Evolutionary conservation across 371 early-diverging fungal species (phyloP), one percentile per base, ranked within the genome.

Genomic region (Mortierella sp.): DNA sequence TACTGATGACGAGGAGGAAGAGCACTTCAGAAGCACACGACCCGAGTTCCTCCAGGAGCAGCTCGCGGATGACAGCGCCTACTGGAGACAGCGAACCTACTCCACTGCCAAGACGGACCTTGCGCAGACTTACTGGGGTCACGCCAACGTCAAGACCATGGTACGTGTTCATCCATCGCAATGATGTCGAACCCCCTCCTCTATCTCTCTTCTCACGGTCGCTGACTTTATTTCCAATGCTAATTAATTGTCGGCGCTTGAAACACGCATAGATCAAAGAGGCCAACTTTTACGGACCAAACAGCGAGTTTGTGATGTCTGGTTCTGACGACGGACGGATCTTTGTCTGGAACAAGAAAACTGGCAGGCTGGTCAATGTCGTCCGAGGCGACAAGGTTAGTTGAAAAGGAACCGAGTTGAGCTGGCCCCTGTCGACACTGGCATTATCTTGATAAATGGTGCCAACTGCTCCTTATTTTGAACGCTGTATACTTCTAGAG

Each of bases 261-360:
- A 26, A 26, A 21, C 2, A 61, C 26, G 5, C 34, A 34, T 72
- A 84, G 85, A 87, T 95, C 61, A 97, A 97, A 84, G 97, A 96
- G 72, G 95, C 94, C 34, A 94, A 93, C 76, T 96, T 96, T 85
- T 92, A 91, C 80, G 95, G 95, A 0, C 88, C 89, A 0, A 82
- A 91, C 53, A 94, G 93, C 74, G 91, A 91, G 73, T 96, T 93
- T 73, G 87, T 97, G 44, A 91, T 94, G 51, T 94, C 95, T 3
- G 97, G 97, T 0, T 94, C 94, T 2, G 97, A 97, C 77, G 96
- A 95, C 78, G 96, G 96, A 3, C 88, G 90, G 37, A 76, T 94
- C 10, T 95, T 93, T 80, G 86, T 96, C 71, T 97, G 96, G 96
- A 92, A 94, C 79, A 93, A 93, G 80, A 78, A 83, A 64, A 91